These are phyloP conservation scores for Sinapis alba DNA, from an alignment of 441 rosid genomes.

Conservation along the genomic window DNA sequence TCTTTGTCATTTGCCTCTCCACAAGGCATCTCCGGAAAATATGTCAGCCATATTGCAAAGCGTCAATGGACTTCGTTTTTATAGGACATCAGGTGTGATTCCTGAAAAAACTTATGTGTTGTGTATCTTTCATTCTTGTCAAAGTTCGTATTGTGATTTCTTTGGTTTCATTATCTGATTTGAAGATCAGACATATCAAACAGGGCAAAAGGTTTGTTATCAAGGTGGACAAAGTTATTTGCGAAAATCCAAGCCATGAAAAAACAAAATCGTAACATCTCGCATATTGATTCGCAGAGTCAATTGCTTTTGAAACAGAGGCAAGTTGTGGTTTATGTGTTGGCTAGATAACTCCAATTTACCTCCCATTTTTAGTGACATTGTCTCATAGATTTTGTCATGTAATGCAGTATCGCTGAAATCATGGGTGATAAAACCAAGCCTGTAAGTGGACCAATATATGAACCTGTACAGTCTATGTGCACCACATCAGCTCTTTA, in stretches of 20 bases:
- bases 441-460: slow-evolving; percentile 54
- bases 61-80: slow-evolving; percentile 83
- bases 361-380: slow-evolving; percentile 19
- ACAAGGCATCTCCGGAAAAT: slow-evolving; percentile 86
- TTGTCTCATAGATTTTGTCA: slow-evolving; percentile 40
- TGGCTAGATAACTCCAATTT: slow-evolving; percentile 6
- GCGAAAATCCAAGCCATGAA: slow-evolving; percentile 74
- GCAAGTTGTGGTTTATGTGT: slow-evolving; percentile 49
- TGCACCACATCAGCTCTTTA: slow-evolving; percentile 20
- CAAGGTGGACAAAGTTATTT: slow-evolving; percentile 94
- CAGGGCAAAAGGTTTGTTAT: slow-evolving; percentile 92
- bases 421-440: slow-evolving; percentile 71
- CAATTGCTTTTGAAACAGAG: slow-evolving; percentile 83
- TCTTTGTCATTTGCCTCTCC: slow-evolving; percentile 87
- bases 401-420: slow-evolving; percentile 75
- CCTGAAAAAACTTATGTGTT: slow-evolving; percentile 8
- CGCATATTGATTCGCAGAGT: slow-evolving; percentile 61
- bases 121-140: slow-evolving; percentile 13
- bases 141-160: slow-evolving; percentile 40
- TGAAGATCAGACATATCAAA: slow-evolving; percentile 99
- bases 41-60: slow-evolving; percentile 94
- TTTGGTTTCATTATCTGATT: slow-evolving; percentile 90
- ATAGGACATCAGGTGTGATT: slow-evolving; percentile 80
- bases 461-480: slow-evolving; percentile 17
- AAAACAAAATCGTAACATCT: slow-evolving; percentile 67